These are phyloP conservation scores for Crithidia mellificae DNA, from an alignment of 208 protist genomes.

Conservation along the genomic window DNA sequence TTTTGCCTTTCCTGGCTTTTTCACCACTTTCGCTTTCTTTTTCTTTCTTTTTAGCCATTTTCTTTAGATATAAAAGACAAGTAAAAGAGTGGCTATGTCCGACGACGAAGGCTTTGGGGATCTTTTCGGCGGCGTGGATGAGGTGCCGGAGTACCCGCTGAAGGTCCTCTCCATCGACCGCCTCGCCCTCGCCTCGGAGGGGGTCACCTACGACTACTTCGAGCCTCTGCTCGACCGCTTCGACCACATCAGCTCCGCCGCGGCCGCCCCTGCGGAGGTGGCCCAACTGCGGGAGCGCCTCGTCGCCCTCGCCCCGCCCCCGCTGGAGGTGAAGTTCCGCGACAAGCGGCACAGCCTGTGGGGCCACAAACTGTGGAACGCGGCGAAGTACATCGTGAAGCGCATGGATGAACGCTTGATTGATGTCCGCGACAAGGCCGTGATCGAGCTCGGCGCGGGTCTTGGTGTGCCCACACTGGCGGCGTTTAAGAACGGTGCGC, in stretches of 20 bases:
- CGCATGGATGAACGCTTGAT: constrained; percentile 79
- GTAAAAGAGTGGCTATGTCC: no score
- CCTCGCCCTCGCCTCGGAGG: constrained; percentile 42
- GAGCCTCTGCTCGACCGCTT: constrained; percentile 52
- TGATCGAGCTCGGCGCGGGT: constrained; percentile 88
- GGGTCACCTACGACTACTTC: constrained; percentile 54
- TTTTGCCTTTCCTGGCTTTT: no score
- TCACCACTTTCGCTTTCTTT: no score
- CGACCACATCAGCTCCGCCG: constrained; percentile 25
- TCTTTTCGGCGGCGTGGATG: constrained; percentile 48
- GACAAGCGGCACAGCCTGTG: constrained; percentile 88
- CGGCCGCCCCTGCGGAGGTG: constrained; percentile 2
- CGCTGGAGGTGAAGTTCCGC: constrained; percentile 64
- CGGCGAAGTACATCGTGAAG: constrained; percentile 88
- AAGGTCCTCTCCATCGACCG: constrained; percentile 59
- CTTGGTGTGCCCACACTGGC: constrained; percentile 79
- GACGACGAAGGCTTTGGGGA: constrained; percentile 57
- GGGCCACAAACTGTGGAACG: constrained; percentile 89
- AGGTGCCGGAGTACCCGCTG: constrained; percentile 49
- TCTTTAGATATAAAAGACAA: no score
- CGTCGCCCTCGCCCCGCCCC: constrained; percentile 17
- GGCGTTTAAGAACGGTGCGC: constrained; percentile 74
- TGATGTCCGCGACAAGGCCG: constrained; percentile 63
- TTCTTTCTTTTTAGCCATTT: no score
- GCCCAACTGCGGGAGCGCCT: constrained; percentile 25